phyloP scores from a whole-genome alignment of 2,329 filamentous ascomycete species.

The Monosporascus sp. region DNA sequence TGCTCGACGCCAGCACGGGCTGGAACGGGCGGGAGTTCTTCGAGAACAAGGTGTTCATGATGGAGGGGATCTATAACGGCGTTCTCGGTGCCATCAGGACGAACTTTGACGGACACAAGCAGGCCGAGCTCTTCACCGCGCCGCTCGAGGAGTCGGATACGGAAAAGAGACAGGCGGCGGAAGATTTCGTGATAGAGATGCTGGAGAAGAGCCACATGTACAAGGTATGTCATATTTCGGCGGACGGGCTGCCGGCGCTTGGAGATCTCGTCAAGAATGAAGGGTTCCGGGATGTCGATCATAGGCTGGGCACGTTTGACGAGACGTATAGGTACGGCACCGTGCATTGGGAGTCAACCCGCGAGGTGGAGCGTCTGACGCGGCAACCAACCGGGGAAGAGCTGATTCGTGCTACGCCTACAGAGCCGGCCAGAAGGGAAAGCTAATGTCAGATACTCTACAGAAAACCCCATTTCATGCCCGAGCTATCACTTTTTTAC shows the following conservation, averaged over 20 bases:
- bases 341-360: slow-evolving; percentile 27
- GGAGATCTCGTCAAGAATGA: slow-evolving; percentile 24
- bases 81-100: slow-evolving; percentile 27
- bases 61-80: slow-evolving; percentile 27
- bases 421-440: neutral
- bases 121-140: slow-evolving; percentile 28
- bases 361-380: slow-evolving; percentile 19
- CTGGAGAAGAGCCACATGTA: slow-evolving; percentile 31
- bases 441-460: too few relatives aligned
- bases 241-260: slow-evolving; percentile 22
- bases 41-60: slow-evolving; percentile 26
- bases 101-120: slow-evolving; percentile 21
- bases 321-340: slow-evolving; percentile 31
- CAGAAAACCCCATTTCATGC: too few relatives aligned
- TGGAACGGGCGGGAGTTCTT: slow-evolving; percentile 30
- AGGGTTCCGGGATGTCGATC: slow-evolving; percentile 20
- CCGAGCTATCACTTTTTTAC: too few relatives aligned
- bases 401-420: slow-evolving; percentile 18
- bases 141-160: slow-evolving; percentile 25
- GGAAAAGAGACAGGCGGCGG: slow-evolving; percentile 19
- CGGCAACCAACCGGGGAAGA: slow-evolving; percentile 17
- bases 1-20: slow-evolving; percentile 23
- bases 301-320: slow-evolving; percentile 29
- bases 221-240: slow-evolving; percentile 33
- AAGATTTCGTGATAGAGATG: slow-evolving; percentile 28